Base-by-base conservation (phyloP, 768 basidiomycete species). In the Udeniomyces megalosporus region DNA sequence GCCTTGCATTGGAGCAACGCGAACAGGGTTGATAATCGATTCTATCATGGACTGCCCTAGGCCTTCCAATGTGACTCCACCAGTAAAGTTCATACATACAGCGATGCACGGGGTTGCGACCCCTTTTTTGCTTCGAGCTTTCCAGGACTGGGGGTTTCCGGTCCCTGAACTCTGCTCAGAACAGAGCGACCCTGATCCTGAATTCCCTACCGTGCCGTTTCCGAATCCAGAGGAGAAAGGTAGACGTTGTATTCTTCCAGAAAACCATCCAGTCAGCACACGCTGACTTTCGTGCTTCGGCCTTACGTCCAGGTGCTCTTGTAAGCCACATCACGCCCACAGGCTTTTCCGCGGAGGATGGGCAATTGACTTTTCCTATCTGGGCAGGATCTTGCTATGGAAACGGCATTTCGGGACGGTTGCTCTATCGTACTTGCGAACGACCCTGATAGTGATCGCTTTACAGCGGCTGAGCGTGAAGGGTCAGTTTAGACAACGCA, bases 191-290 rank as follows among this genome's bases (percentile, higher is more conserved):
- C 86, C 90, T 2, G 84, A 92, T 73, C 86, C 89, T 4, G 81
- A 88, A 31, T 92, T 92, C 69, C 81, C 86, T 3, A 89, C 88
- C 4, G 85, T 91, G 20, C 75, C 74, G 24, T 90, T 87, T 71
- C 89, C 89, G 2, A 92, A 92, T 69, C 89, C 89, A 1, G 89
- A 92, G 72, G 89, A 92, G 71, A 84, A 86, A 73, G 89, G 89
- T 35, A 28, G 10, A n/a, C n/a, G n/a, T n/a, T n/a, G n/a, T n/a
- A n/a, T n/a, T n/a, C n/a, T n/a, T n/a, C n/a, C n/a, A n/a, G n/a
- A n/a, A n/a, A n/a, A n/a, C n/a, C n/a, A n/a, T n/a, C n/a, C n/a
- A n/a, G n/a, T n/a, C n/a, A n/a, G n/a, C n/a, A n/a, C n/a, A n/a
- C n/a, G n/a, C n/a, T n/a, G 17, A 17, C 38, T 17, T 17, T 42